These are phyloP conservation scores for Climacium dendroides DNA, from an alignment of 225 moss, liverwort and hornwort species.

Conservation along the genomic window DNA sequence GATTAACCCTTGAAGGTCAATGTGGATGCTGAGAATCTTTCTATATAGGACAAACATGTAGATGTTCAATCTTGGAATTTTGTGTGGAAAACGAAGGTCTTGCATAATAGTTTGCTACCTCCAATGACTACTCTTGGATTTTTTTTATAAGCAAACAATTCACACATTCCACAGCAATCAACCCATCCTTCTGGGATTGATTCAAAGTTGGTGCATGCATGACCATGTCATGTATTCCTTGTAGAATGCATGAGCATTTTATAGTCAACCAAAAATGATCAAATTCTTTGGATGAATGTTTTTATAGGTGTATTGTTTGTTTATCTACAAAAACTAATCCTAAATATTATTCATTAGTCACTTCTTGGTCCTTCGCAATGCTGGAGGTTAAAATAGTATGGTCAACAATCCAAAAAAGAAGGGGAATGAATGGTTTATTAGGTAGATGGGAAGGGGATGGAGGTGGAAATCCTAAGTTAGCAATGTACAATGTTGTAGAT, in stretches of 20 bases:
- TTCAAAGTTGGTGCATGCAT: background rate
- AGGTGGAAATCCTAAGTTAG: background rate
- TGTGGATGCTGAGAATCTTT: background rate
- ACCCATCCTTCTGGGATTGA: accelerated
- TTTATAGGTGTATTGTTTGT: background rate
- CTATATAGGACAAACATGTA: background rate
- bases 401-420: background rate
- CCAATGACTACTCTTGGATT: accelerated
- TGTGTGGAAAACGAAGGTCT: background rate
- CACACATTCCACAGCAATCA: accelerated
- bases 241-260: too few species aligned
- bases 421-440: background rate
- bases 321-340: accelerated
- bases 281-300: background rate
- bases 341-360: too few species aligned
- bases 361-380: background rate
- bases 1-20: background rate
- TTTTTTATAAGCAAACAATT: background rate
- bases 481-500: background rate
- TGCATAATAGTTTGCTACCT: background rate
- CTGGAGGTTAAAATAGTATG: background rate
- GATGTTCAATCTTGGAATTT: too few species aligned
- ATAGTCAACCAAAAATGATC: background rate
- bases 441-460: background rate
- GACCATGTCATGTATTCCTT: background rate